Base-by-base conservation (phyloP, 164 flowering plant species). In the Litsea cubeba region DNA sequence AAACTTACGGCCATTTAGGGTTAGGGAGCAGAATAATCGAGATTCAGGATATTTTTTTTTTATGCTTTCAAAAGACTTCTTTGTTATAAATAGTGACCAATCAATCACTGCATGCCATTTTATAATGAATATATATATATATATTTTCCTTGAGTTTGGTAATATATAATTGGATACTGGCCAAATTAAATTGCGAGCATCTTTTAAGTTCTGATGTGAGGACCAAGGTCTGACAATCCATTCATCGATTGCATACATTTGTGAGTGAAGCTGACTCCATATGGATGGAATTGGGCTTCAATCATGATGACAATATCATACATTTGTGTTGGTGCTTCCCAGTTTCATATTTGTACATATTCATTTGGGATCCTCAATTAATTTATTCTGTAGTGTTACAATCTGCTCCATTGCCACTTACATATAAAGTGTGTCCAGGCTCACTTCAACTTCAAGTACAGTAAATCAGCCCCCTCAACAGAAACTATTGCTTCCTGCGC, bases 401-500 rank as follows among this genome's bases (percentile, higher is more conserved):
- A 54, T 54, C 20, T 54, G 1, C 5, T 54, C 17, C n/a, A 54
- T 14, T 54, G 60, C n/a, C n/a, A 54, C n/a, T 54, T 4, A 54
- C n/a, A 54, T 15, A 54, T 15, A 14, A 54, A 54, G 60, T 23
- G n/a, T 22, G 57, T 76, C 77, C 80, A 86, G 85, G 81, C 58
- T 83, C 66, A 73, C 72, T 69, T 80, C 83, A 73, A 74, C 71
- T 79, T 68, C 75, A 24, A 79, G 69, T 58, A 72, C 80, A 70
- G 77, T 54, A 54, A 80, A 54, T 74, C 81, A 79, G 68, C 79
- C 83, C 30, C 71, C 81, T 64, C 78, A 65, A 18, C 71, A 71
- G 75, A 79, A 83, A n/a, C 65, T 84, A 49, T 71, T 82, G 74
- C 78, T 82, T 58, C 86, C 82, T 71, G 79, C 63, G 2, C 77